Percentiles rank a stretch among this genome's conserved stretches.
Conservation (phyloP, 768 basidiomycete species). For the Phylloporus scabripes region DNA sequence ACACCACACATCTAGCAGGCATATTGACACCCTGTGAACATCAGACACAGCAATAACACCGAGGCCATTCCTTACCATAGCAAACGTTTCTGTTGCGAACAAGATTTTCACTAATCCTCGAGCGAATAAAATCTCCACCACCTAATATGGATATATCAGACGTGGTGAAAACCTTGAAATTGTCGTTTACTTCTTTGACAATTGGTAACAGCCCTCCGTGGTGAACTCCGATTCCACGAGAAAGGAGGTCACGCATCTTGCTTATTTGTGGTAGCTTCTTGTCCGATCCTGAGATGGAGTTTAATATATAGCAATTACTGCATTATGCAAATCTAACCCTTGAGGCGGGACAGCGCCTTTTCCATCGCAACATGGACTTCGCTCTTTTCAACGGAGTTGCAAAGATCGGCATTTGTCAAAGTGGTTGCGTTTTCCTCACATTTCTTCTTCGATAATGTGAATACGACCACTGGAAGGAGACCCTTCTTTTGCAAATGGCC, state of each 20-base stretch:
- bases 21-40: slow-evolving; percentile 88
- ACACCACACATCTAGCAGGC: slow-evolving; percentile 97
- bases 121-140: slow-evolving; percentile 94
- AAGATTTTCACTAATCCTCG: slow-evolving; percentile 93
- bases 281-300: slow-evolving; percentile 62
- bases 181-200: slow-evolving; percentile 80
- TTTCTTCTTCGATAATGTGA: slow-evolving; percentile 93
- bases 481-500: slow-evolving; percentile 78
- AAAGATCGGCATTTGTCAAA: slow-evolving; percentile 82
- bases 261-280: slow-evolving; percentile 89
- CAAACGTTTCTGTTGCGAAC: slow-evolving; percentile 98
- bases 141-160: slow-evolving; percentile 38
- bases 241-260: slow-evolving; percentile 83
- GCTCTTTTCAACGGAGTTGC: slow-evolving; percentile 88
- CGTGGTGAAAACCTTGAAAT: background rate
- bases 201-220: slow-evolving; percentile 95
- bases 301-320: slow-evolving; percentile 3
- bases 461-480: slow-evolving; percentile 90
- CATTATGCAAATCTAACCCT: slow-evolving; percentile 49
- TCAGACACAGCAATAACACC: slow-evolving; percentile 10
- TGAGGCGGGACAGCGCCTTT: slow-evolving; percentile 83
- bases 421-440: slow-evolving; percentile 97
- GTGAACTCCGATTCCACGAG: slow-evolving; percentile 94
- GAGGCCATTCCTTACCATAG: slow-evolving; percentile 61
- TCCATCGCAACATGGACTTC: slow-evolving; percentile 95